Evolutionary conservation across 192 early-diverging fungal genomes (phyloP).

Genomic region (Phycomyces blakesleeanus): DNA sequence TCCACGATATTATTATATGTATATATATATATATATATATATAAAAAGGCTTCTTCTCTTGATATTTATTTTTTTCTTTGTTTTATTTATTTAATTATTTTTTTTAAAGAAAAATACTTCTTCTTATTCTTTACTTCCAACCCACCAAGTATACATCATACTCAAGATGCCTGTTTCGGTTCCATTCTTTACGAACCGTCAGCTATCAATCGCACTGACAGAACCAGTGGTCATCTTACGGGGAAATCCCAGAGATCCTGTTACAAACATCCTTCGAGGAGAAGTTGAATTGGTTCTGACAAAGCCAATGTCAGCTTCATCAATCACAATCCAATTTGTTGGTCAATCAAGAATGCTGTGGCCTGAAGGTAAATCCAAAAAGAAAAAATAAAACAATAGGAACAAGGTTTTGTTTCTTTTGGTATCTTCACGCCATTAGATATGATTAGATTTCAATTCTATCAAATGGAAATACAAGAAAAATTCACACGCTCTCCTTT

Average conservation of each 20-base stretch:
- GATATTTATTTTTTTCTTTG: too few species aligned
- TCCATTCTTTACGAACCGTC: constrained; percentile 21
- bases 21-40: too few species aligned
- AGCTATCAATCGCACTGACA: constrained; percentile 30
- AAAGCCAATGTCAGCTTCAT: constrained; percentile 13
- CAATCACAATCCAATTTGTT: constrained; percentile 20
- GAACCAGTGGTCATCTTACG: constrained; percentile 30
- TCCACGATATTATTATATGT: too few species aligned
- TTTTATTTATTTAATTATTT: too few species aligned
- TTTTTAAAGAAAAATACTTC: too few species aligned
- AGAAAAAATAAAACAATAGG: too few species aligned
- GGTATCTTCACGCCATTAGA: too few species aligned
- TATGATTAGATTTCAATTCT: too few species aligned
- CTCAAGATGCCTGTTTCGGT: neutral
- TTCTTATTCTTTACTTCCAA: too few species aligned
- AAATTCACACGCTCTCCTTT: neutral
- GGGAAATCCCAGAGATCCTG: constrained; percentile 9
- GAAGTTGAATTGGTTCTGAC: constrained; percentile 25
- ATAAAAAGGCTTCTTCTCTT: too few species aligned
- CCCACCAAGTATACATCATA: too few species aligned
- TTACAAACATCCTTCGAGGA: constrained; percentile 20
- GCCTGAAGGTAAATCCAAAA: constrained; percentile 33
- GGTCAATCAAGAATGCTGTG: constrained; percentile 30
- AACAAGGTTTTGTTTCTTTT: too few species aligned
- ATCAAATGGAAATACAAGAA: neutral